Evolutionary conservation across 2,329 filamentous ascomycete species (phyloP), one percentile per base, ranked within the genome.

Genomic region (Aspergillus sclerotialis): DNA sequence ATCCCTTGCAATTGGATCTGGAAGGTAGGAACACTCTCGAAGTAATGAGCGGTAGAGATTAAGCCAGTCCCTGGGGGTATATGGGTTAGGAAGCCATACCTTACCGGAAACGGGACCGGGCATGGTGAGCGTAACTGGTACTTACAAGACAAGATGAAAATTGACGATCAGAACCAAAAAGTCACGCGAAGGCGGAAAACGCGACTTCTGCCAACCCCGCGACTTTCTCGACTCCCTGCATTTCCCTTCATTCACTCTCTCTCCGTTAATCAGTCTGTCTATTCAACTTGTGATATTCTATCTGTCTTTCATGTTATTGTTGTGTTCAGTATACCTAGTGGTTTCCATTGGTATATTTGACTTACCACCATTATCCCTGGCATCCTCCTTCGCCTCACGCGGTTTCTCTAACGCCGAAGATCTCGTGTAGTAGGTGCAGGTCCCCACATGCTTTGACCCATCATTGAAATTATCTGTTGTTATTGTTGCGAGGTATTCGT

Each of bases 21-120:
- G 76, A 25, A 81, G 69, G 46, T 80, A 80, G 36, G 70, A 68
- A 42, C 67, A 68, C 59, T 80, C 72, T 39, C 77, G 71, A 25
- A 80, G 67, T 7, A 78, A 64, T 15, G 69, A 64, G 31, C 77
- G 73, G 43, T 76, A 64, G 29, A 77, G 56, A 48, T 73, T 68
- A 18, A 48, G 51, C 61, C 61, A 65, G 40, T 38, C 42, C 35
- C 33, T 34, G 48, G 33, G 50, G 44, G 35, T 46, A n/a, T n/a
- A n/a, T n/a, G n/a, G n/a, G n/a, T n/a, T n/a, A n/a, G n/a, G n/a
- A n/a, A n/a, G n/a, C n/a, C n/a, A n/a, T n/a, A n/a, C n/a, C n/a
- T n/a, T n/a, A n/a, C n/a, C n/a, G n/a, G n/a, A n/a, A n/a, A n/a
- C n/a, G n/a, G n/a, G n/a, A n/a, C n/a, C n/a, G n/a, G n/a, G n/a